Percentiles rank a stretch among this genome's conserved stretches.
phyloP scores from a whole-genome alignment of 805 yeast genomes.

The Hyphopichia homilentoma region DNA sequence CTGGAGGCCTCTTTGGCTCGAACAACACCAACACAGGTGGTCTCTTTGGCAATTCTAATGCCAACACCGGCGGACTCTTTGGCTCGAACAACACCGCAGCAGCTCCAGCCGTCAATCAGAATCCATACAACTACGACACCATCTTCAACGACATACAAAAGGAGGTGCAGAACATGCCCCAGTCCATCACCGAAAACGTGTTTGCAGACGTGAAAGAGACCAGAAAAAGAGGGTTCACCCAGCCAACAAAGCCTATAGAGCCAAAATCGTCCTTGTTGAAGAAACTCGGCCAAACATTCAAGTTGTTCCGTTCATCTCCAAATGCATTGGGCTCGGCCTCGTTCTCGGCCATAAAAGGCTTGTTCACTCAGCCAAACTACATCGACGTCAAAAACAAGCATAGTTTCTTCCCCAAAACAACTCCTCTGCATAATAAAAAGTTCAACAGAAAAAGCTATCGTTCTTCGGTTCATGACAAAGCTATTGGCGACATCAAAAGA shows the following conservation, averaged over 20 bases:
- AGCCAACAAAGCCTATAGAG: slow-evolving; percentile 7
- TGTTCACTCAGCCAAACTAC: slow-evolving; percentile 26
- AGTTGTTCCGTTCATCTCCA: slow-evolving; percentile 20
- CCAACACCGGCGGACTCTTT: slow-evolving; percentile 1
- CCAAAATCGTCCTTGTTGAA: slow-evolving; percentile 21
- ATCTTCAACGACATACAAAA: slow-evolving; percentile 19
- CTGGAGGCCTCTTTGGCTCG: slow-evolving; percentile 15
- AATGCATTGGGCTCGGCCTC: slow-evolving; percentile 2
- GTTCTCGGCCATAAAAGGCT: slow-evolving; percentile 20
- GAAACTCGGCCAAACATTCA: slow-evolving; percentile 33
- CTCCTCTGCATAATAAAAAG: slow-evolving; percentile 5
- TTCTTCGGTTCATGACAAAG: slow-evolving; percentile 11
- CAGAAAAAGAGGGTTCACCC: slow-evolving; percentile 14
- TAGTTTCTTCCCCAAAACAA: slow-evolving; percentile 6
- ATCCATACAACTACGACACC: slow-evolving; percentile 29
- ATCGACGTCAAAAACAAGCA: slow-evolving; percentile 9
- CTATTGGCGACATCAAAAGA: slow-evolving; percentile 27
- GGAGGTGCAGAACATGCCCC: slow-evolving; percentile 23
- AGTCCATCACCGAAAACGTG: slow-evolving; percentile 27
- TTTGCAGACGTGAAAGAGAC: slow-evolving; percentile 12
- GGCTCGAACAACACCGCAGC: slow-evolving; percentile 1
- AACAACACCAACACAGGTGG: neutral
- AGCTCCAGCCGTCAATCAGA: slow-evolving; percentile 5
- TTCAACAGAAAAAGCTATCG: slow-evolving; percentile 4
- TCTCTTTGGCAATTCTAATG: neutral